Conservation (phyloP, 768 basidiomycete genomes). For the Russula compacta region DNA sequence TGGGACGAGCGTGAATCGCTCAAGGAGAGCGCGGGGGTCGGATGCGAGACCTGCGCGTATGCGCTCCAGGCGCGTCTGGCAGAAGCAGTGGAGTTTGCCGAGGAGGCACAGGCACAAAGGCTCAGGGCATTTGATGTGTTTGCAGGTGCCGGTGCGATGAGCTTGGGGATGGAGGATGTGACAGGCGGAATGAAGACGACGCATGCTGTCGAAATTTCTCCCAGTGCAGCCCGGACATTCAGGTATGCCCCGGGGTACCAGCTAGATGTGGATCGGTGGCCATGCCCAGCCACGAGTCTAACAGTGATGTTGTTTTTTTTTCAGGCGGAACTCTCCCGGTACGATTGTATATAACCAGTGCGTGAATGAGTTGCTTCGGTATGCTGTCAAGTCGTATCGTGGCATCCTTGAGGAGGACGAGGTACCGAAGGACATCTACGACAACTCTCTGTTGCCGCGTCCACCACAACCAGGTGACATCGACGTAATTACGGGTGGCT, state of each 20-base stretch:
- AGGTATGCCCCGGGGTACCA: slow-evolving; percentile 32
- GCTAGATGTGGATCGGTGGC: neutral
- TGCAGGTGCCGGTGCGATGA: slow-evolving; percentile 50
- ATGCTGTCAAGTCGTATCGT: slow-evolving; percentile 44
- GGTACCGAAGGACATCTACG: slow-evolving; percentile 34
- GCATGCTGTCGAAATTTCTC: slow-evolving; percentile 64
- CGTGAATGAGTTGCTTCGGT: slow-evolving; percentile 50
- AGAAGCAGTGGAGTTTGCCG: slow-evolving; percentile 24
- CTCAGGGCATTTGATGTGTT: slow-evolving; percentile 36
- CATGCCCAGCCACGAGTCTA: neutral
- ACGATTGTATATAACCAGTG: slow-evolving; percentile 62
- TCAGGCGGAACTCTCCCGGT: slow-evolving; percentile 43
- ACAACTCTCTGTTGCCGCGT: slow-evolving; percentile 31
- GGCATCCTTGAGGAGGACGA: slow-evolving; percentile 26
- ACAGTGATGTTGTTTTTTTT: neutral
- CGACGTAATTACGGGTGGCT: slow-evolving; percentile 58
- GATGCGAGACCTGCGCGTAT: slow-evolving; percentile 39
- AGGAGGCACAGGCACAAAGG: slow-evolving; percentile 21
- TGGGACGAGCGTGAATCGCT: slow-evolving; percentile 34
- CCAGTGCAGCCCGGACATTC: slow-evolving; percentile 61
- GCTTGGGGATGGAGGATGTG: slow-evolving; percentile 45
- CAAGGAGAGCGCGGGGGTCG: slow-evolving; percentile 28
- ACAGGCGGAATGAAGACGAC: slow-evolving; percentile 45
- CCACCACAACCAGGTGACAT: slow-evolving; percentile 46
- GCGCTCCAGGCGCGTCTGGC: slow-evolving; percentile 20